Base-by-base conservation (phyloP, 2,329 filamentous ascomycete genomes). In the Exophiala bonariae region DNA sequence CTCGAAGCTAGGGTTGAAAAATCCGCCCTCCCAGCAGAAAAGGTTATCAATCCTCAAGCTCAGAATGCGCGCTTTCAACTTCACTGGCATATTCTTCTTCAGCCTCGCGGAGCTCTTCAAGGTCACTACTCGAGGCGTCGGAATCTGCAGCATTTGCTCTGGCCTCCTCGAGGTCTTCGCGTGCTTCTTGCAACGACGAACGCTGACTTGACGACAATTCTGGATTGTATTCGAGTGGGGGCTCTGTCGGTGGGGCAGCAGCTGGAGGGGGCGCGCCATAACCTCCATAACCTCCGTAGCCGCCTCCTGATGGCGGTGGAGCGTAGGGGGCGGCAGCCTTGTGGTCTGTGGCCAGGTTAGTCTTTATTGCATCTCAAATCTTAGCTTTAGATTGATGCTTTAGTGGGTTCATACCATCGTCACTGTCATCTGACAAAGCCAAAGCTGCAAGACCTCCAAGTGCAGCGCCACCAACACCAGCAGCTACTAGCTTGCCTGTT, bases 41-140 rank as follows among this genome's bases (percentile, higher is more conserved):
- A 11, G 23, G 23, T 5, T n/a, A 14, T 46, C 33, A 47, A 35
- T 52, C 49, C 37, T 52, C 49, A 13, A 52, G 36, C 19, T 52
- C 49, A 18, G 47, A 46, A n/a, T 52, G 49, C 18, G 49, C 49
- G 31, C 44, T 48, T 37, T 53, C 52, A 26, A 55, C 50, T 23
- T 55, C 52, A 31, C 50, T 51, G 7, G 44, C 34, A 41, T 55
- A 55, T 16, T 51, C 52, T 37, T 47, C 49, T 30, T 44, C 26
- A 16, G 53, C 55, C 37, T 57, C 52, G 30, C 43, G 28, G 8
- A 46, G 26, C n/a, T 51, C 52, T 32, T 57, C 55, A n/a, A 46
- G 30, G 40, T 54, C 55, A 28, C 52, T 54, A 35, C 52, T 57
- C 5, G 46, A 53, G 17, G 53, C 45, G 22, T 47, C 34, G 10